These are phyloP conservation scores for Ustilago sp. DNA, from an alignment of 1,284 basidiomycete species.

Conservation along the genomic window DNA sequence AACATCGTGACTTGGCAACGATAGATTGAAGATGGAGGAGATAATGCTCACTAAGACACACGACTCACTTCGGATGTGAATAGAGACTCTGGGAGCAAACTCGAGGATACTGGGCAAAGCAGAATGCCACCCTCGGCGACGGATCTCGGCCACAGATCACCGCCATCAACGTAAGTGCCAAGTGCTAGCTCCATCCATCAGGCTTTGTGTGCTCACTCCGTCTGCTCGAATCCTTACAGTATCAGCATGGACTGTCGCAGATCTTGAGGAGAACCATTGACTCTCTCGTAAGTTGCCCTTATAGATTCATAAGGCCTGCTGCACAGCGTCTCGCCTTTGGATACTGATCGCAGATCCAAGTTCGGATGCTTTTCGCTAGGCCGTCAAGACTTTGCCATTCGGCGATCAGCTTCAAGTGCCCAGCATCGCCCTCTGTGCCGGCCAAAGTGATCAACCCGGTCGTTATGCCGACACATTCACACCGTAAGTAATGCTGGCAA, in stretches of 20 bases:
- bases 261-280: constrained; percentile 18
- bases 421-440: not conserved
- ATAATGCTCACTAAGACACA: not conserved
- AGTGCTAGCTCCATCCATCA: not conserved
- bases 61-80: not conserved
- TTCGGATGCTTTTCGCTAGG: not conserved
- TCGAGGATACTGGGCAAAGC: not conserved
- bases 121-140: not conserved
- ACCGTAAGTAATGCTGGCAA: not conserved
- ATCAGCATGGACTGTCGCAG: constrained; percentile 28
- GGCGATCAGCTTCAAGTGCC: constrained; percentile 14
- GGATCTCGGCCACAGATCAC: not conserved
- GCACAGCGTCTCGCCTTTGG: not conserved
- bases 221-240: constrained; percentile 1
- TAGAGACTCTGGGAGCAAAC: not conserved
- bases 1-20: not conserved
- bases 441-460: not conserved
- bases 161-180: not conserved
- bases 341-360: not conserved
- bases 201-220: not conserved
- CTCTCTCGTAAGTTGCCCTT: constrained; percentile 15
- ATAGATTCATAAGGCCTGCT: not conserved
- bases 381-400: constrained; percentile 13
- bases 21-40: not conserved
- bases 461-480: not conserved